phyloP scores from a whole-genome alignment of 2,329 filamentous ascomycete genomes.

The Fusarium sp. region DNA sequence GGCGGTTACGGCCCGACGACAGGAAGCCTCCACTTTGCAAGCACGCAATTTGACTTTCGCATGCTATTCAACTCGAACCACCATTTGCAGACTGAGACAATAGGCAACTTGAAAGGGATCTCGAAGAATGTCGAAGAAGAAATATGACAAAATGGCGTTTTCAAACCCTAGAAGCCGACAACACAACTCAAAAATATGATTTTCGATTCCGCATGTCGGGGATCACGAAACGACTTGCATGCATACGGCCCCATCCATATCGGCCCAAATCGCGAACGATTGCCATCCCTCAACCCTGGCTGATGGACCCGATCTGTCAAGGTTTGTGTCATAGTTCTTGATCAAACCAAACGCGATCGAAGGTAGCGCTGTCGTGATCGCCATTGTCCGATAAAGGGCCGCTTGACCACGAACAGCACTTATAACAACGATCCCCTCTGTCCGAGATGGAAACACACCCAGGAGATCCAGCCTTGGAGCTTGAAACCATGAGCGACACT shows the following conservation, averaged over 20 bases:
- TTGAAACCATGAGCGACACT: background rate
- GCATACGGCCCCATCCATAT: background rate
- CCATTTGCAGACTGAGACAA: background rate
- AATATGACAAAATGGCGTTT: background rate
- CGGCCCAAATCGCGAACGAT: background rate
- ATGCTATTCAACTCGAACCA: slow-evolving; percentile 3
- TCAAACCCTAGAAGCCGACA: background rate
- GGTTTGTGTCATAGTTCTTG: background rate
- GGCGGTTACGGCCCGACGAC: slow-evolving; percentile 9
- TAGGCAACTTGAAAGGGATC: too few relatives aligned
- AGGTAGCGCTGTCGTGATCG: background rate
- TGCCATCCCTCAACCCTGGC: background rate
- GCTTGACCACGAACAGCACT: background rate
- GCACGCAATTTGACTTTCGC: slow-evolving; percentile 27
- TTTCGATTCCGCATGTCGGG: too few relatives aligned
- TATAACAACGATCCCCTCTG: background rate
- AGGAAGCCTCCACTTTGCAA: slow-evolving; percentile 7
- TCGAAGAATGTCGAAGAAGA: background rate
- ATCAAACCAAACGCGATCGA: background rate
- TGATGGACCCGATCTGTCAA: background rate
- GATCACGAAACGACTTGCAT: background rate
- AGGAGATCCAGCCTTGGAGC: background rate
- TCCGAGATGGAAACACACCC: too few relatives aligned
- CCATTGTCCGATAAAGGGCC: background rate
- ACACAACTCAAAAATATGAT: background rate